Conservation (phyloP, 306 rosid species). For the Crotalaria pallida region DNA sequence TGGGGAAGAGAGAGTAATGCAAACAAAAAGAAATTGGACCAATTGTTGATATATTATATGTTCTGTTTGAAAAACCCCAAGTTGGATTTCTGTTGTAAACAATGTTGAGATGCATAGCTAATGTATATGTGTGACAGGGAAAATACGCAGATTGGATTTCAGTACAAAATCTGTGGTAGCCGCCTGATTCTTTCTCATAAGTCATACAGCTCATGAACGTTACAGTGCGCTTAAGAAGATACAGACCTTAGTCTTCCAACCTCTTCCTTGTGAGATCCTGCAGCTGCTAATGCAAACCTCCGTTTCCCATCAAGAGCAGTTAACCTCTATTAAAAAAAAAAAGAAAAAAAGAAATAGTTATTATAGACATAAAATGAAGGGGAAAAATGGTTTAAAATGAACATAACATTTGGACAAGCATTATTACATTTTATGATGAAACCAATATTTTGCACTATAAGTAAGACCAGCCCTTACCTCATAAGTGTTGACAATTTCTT, state of each 20-base stretch:
- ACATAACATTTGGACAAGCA: neutral
- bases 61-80: neutral
- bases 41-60: neutral
- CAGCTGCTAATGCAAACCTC: slow-evolving; percentile 97
- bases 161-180: slow-evolving; percentile 15
- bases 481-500: slow-evolving; percentile 76
- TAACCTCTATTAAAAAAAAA: slow-evolving; percentile 55
- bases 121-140: neutral
- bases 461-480: slow-evolving; percentile 53
- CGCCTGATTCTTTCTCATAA: slow-evolving; percentile 19
- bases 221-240: slow-evolving; percentile 14
- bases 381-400: neutral
- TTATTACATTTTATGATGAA: neutral
- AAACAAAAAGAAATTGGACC: neutral
- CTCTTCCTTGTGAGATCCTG: slow-evolving; percentile 89
- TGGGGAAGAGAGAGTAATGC: neutral
- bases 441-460: slow-evolving; percentile 3
- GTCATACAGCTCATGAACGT: slow-evolving; percentile 13
- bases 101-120: neutral
- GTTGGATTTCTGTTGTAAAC: no score
- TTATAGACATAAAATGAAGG: neutral
- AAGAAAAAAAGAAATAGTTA: neutral
- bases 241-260: slow-evolving; percentile 81
- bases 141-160: slow-evolving; percentile 13
- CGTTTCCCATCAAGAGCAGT: slow-evolving; percentile 94